These are phyloP conservation scores for Trichoderma gamsii DNA, from an alignment of 495 filamentous ascomycete genomes.

Conservation along the genomic window DNA sequence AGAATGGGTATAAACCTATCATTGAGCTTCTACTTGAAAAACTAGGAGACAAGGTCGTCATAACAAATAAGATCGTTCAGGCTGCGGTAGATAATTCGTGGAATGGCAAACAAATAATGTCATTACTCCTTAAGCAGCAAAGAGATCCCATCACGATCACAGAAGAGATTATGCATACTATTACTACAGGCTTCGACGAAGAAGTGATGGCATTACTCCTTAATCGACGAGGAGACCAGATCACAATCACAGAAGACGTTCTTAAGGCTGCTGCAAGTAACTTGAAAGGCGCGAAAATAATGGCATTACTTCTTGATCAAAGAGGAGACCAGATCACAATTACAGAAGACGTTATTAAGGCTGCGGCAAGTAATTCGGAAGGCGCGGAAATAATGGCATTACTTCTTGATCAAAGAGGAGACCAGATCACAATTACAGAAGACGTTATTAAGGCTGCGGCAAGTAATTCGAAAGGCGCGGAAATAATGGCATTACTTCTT, in stretches of 20 bases:
- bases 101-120: neutral
- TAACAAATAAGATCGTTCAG: neutral
- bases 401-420: neutral
- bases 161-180: neutral
- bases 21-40: neutral
- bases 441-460: neutral
- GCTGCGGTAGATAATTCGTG: neutral
- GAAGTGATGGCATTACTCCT: neutral
- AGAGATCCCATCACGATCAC: neutral
- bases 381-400: neutral
- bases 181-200: neutral
- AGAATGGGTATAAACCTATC: neutral
- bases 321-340: neutral
- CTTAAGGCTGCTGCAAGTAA: too few species aligned
- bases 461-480: neutral
- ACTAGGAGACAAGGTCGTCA: neutral
- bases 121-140: neutral
- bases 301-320: neutral
- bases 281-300: too few species aligned
- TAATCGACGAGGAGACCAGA: neutral
- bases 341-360: too few species aligned
- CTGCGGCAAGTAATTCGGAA: too few species aligned
- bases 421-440: neutral
- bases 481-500: neutral
- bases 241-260: neutral